Evolutionary conservation across 306 rosid species (phyloP), one percentile per base, ranked within the genome.

Genomic region (Quercus bicolor): DNA sequence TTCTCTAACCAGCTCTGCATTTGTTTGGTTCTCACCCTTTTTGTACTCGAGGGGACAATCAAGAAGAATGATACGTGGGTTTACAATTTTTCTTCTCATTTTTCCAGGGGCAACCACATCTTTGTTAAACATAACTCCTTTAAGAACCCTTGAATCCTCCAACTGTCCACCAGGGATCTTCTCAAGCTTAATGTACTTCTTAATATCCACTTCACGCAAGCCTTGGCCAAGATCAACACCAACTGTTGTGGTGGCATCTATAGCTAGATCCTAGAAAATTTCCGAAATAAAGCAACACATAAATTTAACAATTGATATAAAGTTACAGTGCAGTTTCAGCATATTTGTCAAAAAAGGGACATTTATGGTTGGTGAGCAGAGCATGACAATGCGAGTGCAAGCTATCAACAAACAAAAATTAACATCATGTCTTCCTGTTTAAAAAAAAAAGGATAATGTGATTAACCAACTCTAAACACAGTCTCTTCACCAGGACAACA

Each of bases 1-100:
- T 83, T 94, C 98, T 76, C 80, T 94, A 20, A 94, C 90, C 68
- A 94, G 77, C 82, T 94, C 98, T 24, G 98, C 97, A 83, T 94
- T 94, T 53, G 98, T 94, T 83, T 94, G 98, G 87, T 94, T 94
- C 84, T 94, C 98, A 34, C 98, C 98, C 84, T 94, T 94, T 71
- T 94, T 94, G 84, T 94, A 94, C 80, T 94, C 98, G 6, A 94
- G 96, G 72, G 98, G 98, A 52, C 83, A 81, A 81, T 94, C 98
- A 19, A 94, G 97, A 78, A 94, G 98, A 79, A 94, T 84, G 76
- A 94, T 90, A 2, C 98, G 96, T 8, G 98, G 98, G 81, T 91
- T 88, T 26, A 94, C 86, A 82, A 94, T 94, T 90, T 85, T 94
- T 85, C 98, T 94, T 82, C 93, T 91, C 98, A 94, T 94, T 86